Base-by-base conservation (phyloP, 2,329 filamentous ascomycete species). In the Talaromyces marneffei region DNA sequence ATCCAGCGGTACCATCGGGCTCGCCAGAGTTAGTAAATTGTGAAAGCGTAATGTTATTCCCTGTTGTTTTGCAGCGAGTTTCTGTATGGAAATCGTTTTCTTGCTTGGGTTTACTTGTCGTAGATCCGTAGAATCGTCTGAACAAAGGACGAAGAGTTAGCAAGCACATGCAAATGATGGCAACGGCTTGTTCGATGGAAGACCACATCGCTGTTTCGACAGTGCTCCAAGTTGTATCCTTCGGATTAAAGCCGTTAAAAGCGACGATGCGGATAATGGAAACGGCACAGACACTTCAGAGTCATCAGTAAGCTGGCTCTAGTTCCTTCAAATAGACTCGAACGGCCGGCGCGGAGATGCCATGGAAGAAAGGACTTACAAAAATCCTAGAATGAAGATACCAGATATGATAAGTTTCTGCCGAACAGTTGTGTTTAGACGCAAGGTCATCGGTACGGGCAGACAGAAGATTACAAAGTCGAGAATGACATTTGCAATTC, bases 401-500 rank as follows among this genome's bases (percentile, higher is more conserved):
- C 64, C 61, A 8, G 62, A 66, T 6, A 71, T 46, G 35, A 70
- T 62, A 2, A 66, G 6, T 48, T 70, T 71, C 39, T 70, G 69
- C 39, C 67, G 62, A 3, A 57, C 25, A 14, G 57, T 64, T 8
- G 65, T 65, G 23, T 67, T 65, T 12, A 71, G 53, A 3, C 65
- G 53, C 66, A 68, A 71, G 3, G 67, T 64, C 66, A 71, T 68
- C 0, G 69, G 67, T n/a, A 70, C 62, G 5, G 69, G 69, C n/a
- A 71, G 63, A 25, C 64, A 66, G 35, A 71, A 66, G 12, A 71
- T 59, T 23, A 71, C 20, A 20, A 70, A 59, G 31, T 71, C 67
- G 7, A 71, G 63, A 4, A 67, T 20, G 61, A 71, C 62, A 48
- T 71, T 71, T 12, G 61, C 66, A 40, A 70, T 55, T 0, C 69